phyloP scores from a whole-genome alignment of 805 yeast species.

The Candida nanaspora region DNA sequence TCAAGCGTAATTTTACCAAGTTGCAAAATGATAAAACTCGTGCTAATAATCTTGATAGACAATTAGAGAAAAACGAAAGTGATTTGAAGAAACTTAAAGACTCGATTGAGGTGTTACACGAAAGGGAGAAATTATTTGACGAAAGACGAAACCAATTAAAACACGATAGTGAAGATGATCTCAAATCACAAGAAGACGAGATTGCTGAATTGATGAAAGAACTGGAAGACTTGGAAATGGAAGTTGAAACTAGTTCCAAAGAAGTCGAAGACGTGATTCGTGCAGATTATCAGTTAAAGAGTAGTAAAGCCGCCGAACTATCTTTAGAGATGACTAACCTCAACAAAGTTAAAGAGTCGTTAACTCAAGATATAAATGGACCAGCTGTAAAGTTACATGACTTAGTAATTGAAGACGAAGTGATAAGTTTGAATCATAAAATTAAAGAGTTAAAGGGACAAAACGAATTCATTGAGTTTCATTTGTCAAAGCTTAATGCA shows the following conservation, averaged over 20 bases:
- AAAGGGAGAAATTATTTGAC: constrained; percentile 3
- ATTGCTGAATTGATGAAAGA: constrained; percentile 7
- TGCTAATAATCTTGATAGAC: constrained; percentile 20
- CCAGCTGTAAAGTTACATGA: constrained; percentile 24
- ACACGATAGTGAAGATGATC: constrained; percentile 1
- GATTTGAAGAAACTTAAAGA: constrained; percentile 20
- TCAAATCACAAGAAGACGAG: constrained; percentile 6
- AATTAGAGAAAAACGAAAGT: constrained; percentile 23
- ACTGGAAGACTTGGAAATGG: constrained; percentile 6
- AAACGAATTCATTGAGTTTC: constrained; percentile 17
- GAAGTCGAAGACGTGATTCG: constrained; percentile 29
- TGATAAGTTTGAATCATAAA: constrained; percentile 3
- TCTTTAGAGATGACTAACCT: constrained; percentile 21
- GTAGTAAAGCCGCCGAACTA: constrained; percentile 41
- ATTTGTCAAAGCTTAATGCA: not conserved
- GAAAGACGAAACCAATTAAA: not conserved
- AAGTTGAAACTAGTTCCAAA: constrained; percentile 10
- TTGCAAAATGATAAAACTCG: constrained; percentile 26
- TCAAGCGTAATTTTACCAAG: constrained; percentile 35
- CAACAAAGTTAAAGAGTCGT: constrained; percentile 16
- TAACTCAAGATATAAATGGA: constrained; percentile 27
- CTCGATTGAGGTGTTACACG: constrained; percentile 5
- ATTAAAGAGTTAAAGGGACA: constrained; percentile 7
- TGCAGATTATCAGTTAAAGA: constrained; percentile 34
- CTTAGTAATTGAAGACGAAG: constrained; percentile 10